Percentiles rank a stretch among this genome's conserved stretches.
Conservation (phyloP, 768 basidiomycete species). For the Lentinus tigrinus region DNA sequence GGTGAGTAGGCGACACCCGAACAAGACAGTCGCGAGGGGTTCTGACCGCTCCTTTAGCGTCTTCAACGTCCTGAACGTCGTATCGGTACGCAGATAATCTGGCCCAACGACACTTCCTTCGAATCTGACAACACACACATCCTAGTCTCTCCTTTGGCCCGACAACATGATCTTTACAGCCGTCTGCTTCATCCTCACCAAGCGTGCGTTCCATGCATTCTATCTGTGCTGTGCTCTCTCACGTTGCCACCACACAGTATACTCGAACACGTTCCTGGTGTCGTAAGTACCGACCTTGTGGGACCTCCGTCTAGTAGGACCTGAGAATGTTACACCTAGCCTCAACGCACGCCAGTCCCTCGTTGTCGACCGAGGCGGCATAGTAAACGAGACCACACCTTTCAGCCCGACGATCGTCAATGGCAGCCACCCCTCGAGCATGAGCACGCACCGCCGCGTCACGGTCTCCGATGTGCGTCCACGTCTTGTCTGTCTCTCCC, state of each 20-base stretch:
- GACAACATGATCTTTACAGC: slow-evolving; percentile 3
- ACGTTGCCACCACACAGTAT: not conserved
- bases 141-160: not conserved
- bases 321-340: not conserved
- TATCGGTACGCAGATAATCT: not conserved
- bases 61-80: slow-evolving; percentile 3
- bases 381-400: not conserved
- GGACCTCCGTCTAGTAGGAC: too few species aligned
- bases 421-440: not conserved
- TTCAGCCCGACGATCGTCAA: not conserved
- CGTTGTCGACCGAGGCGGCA: not conserved
- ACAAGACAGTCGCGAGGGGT: not conserved
- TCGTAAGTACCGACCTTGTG: not conserved
- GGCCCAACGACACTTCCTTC: too few species aligned
- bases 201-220: too few species aligned
- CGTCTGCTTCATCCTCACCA: not conserved
- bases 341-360: slow-evolving; percentile 5
- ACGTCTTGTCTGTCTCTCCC: not conserved
- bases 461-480: not conserved
- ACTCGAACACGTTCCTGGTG: slow-evolving; percentile 3
- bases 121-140: not conserved
- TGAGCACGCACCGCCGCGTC: not conserved
- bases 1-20: not conserved
- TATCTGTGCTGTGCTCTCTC: too few species aligned
- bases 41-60: not conserved